Conservation (phyloP, 192 early-diverging fungal species). For the Diversispora epigaea region DNA sequence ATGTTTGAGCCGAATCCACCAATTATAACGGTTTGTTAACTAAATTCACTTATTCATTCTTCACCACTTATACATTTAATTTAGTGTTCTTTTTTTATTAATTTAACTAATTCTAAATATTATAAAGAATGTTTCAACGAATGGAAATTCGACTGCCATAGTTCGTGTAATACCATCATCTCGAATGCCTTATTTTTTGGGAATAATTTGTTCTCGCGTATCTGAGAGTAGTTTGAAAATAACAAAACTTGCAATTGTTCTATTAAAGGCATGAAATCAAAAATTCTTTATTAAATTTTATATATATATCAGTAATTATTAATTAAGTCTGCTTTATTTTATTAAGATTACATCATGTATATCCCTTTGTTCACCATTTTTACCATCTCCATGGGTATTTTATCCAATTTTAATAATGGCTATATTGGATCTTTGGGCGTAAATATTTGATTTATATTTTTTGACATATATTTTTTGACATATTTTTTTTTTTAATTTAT, state of each 20-base stretch:
- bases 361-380: slow-evolving; percentile 42
- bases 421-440: slow-evolving; percentile 41
- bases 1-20: too few species aligned
- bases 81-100: neutral
- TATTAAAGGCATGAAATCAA: slow-evolving; percentile 10
- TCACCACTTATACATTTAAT: too few species aligned
- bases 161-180: neutral
- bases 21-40: too few species aligned
- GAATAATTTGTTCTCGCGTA: neutral
- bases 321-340: neutral
- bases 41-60: too few species aligned
- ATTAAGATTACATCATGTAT: slow-evolving; percentile 41
- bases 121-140: neutral
- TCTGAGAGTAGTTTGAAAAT: slow-evolving; percentile 12
- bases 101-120: too few species aligned
- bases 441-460: slow-evolving; percentile 20
- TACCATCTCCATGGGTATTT: slow-evolving; percentile 28
- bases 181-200: neutral
- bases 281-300: neutral
- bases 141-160: slow-evolving; percentile 1
- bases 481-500: too few species aligned
- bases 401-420: slow-evolving; percentile 45
- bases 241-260: slow-evolving; percentile 11
- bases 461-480: too few species aligned
- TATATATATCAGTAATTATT: neutral